Percentiles rank a stretch among this genome's conserved stretches.
Conservation (phyloP, 176 grass and related monocot species). For the Juncus effusus region DNA sequence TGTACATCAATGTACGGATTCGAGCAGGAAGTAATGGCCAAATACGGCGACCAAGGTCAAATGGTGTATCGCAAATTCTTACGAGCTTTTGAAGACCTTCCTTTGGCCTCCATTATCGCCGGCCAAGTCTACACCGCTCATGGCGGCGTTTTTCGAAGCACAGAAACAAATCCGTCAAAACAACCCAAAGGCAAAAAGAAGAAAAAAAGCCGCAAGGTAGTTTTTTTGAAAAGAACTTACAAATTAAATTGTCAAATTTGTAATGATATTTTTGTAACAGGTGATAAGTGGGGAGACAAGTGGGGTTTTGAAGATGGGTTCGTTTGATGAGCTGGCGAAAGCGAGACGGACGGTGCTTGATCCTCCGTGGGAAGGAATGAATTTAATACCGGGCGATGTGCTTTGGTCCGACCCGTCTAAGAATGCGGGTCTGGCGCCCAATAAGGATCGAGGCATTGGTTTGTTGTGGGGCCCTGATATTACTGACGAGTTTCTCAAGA, state of each 20-base stretch:
- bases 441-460: slow-evolving; percentile 93
- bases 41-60: slow-evolving; percentile 76
- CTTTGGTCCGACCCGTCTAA: slow-evolving; percentile 92
- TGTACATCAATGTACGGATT: slow-evolving; percentile 97
- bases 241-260: too few relatives aligned
- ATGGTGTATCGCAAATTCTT: slow-evolving; percentile 87
- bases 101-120: slow-evolving; percentile 91
- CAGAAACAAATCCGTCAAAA: slow-evolving; percentile 41
- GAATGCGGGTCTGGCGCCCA: slow-evolving; percentile 61
- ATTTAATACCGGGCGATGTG: slow-evolving; percentile 95
- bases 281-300: slow-evolving; percentile 27
- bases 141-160: slow-evolving; percentile 78
- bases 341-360: slow-evolving; percentile 94
- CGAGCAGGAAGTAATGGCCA: slow-evolving; percentile 71
- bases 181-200: slow-evolving; percentile 37
- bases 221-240: too few relatives aligned
- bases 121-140: slow-evolving; percentile 85
- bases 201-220: slow-evolving; percentile 44
- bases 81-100: slow-evolving; percentile 94
- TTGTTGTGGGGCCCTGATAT: slow-evolving; percentile 97
- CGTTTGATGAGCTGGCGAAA: slow-evolving; percentile 70
- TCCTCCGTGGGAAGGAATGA: slow-evolving; percentile 79
- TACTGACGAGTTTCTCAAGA: slow-evolving; percentile 79
- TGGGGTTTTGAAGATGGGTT: slow-evolving; percentile 65
- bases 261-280: background rate